phyloP scores from a whole-genome alignment of 768 basidiomycete species.

The Leccinum rimulosum region DNA sequence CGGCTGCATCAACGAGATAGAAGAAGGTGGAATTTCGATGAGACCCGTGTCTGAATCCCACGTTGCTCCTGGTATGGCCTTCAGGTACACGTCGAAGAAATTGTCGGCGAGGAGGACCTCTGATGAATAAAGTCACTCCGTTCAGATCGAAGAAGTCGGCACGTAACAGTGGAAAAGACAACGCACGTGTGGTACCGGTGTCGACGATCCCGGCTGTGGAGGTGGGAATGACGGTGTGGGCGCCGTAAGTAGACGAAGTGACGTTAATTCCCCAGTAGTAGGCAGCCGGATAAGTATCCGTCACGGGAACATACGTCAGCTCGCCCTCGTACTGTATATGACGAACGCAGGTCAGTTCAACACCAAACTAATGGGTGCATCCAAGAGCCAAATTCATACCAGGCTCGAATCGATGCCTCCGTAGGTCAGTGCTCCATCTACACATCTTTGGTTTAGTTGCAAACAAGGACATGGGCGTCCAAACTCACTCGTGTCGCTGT shows the following conservation, averaged over 20 bases:
- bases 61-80: slow-evolving; percentile 14
- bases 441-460: slow-evolving; percentile 15
- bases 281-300: slow-evolving; percentile 23
- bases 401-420: background rate
- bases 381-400: background rate
- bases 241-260: slow-evolving; percentile 16
- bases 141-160: background rate
- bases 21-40: slow-evolving; percentile 9
- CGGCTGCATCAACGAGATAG: slow-evolving; percentile 7
- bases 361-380: background rate
- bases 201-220: background rate
- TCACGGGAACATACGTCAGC: slow-evolving; percentile 26
- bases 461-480: background rate
- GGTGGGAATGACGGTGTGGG: slow-evolving; percentile 10
- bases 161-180: background rate
- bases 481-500: slow-evolving; percentile 9
- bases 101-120: slow-evolving; percentile 15
- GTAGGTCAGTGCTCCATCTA: background rate
- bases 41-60: background rate
- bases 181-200: background rate
- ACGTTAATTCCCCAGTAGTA: slow-evolving; percentile 32
- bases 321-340: slow-evolving; percentile 20
- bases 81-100: slow-evolving; percentile 8
- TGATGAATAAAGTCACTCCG: background rate
- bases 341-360: background rate